phyloP scores from a whole-genome alignment of 148 eudicot genomes.

The Fallopia convolvulus region DNA sequence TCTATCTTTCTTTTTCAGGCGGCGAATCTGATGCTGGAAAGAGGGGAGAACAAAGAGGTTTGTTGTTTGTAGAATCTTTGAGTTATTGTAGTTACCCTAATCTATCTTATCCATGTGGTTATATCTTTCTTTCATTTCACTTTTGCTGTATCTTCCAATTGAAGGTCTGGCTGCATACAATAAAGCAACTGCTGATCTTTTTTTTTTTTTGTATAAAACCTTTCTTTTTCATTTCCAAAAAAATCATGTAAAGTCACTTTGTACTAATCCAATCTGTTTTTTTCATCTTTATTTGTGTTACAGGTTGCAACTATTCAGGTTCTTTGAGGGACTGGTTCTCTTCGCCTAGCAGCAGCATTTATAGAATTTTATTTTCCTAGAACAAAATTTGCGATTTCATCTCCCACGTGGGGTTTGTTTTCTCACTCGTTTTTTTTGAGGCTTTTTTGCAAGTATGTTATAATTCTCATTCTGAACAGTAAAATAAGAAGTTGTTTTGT shows the following conservation, averaged over 20 bases:
- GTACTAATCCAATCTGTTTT: not conserved
- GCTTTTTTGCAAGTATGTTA: no score
- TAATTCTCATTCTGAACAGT: no score
- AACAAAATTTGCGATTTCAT: constrained; percentile 72
- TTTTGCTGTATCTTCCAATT: constrained; percentile 82
- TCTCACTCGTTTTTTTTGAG: not conserved
- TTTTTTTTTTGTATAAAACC: constrained; percentile 25
- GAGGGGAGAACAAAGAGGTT: constrained; percentile 97
- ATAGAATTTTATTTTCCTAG: constrained; percentile 94
- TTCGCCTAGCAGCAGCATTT: constrained; percentile 87
- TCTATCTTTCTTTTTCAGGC: constrained; percentile 35
- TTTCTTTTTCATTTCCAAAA: not conserved
- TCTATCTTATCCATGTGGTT: constrained; percentile 1
- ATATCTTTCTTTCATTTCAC: constrained; percentile 15
- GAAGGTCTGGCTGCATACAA: constrained; percentile 96
- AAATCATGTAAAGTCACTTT: not conserved
- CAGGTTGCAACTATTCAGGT: constrained; percentile 94
- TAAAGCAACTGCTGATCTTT: constrained; percentile 79
- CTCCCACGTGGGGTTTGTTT: constrained; percentile 88
- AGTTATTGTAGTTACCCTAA: not conserved
- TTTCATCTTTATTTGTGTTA: not conserved
- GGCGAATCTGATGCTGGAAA: constrained; percentile 80
- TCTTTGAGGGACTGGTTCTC: constrained; percentile 98
- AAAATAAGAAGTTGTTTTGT: no score
- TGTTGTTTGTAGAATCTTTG: not conserved